Percentiles rank a stretch among this genome's conserved stretches.
These are phyloP conservation scores for Stromatinia cepivora DNA, from an alignment of 2,329 filamentous ascomycete species.

Conservation along the genomic window DNA sequence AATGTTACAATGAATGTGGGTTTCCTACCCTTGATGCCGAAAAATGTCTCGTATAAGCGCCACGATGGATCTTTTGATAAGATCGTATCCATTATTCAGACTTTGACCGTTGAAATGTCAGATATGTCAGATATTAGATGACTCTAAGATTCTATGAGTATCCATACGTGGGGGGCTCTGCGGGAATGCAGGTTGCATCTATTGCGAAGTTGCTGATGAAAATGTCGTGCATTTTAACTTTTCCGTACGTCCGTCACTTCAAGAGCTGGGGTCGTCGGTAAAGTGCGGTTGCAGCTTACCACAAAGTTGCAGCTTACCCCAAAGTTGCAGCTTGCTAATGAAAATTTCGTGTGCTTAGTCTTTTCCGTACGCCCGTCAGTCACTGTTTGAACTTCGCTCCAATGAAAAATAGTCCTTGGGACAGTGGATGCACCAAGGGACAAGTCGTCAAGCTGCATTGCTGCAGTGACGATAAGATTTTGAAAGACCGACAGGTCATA, in stretches of 20 bases:
- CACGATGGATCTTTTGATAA: slow-evolving; percentile 11
- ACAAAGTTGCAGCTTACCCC: not conserved
- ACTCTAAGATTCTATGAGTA: not conserved
- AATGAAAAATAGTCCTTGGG: not conserved
- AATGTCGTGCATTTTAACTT: slow-evolving; percentile 5
- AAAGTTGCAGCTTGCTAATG: not conserved
- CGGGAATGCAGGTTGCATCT: not conserved
- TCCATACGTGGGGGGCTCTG: not conserved
- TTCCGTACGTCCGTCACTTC: slow-evolving; percentile 1
- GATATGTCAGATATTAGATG: not conserved
- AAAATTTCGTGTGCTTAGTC: slow-evolving; percentile 4
- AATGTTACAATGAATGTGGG: not conserved
- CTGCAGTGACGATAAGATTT: slow-evolving; percentile 14
- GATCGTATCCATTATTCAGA: not conserved
- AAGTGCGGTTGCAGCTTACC: slow-evolving; percentile 1
- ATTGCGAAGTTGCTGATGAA: not conserved
- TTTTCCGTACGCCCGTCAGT: slow-evolving; percentile 10
- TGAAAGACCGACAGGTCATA: not conserved
- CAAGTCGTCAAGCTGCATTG: slow-evolving; percentile 5
- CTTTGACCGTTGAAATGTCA: not conserved
- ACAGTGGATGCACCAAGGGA: slow-evolving; percentile 5
- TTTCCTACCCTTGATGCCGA: not conserved
- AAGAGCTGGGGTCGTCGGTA: slow-evolving; percentile 13
- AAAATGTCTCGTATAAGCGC: not conserved
- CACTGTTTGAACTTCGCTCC: not conserved